Conservation (phyloP, 2,329 filamentous ascomycete species). For the Tolypocladium sp. region DNA sequence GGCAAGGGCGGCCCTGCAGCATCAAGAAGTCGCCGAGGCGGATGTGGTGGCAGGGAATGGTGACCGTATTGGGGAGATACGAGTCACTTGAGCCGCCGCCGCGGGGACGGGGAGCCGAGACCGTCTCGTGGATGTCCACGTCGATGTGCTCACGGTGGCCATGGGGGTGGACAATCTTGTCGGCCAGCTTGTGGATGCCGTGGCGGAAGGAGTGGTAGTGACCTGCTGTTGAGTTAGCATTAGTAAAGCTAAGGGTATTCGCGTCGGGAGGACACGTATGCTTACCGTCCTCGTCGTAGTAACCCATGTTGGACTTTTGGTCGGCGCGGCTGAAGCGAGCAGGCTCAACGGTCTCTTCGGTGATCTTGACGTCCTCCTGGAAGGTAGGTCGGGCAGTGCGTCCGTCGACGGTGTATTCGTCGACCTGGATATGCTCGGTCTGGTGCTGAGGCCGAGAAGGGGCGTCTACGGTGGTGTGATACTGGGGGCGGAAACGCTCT, state of each 20-base stretch:
- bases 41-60: constrained; percentile 99
- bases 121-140: constrained; percentile 29
- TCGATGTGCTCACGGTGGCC: constrained; percentile 39
- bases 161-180: constrained; percentile 41
- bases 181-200: constrained; percentile 46
- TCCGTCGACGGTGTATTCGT: constrained; percentile 30
- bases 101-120: constrained; percentile 17
- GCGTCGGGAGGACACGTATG: not conserved
- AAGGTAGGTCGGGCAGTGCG: constrained; percentile 31
- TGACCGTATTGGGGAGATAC: constrained; percentile 70
- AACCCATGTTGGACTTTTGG: constrained; percentile 51
- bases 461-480: constrained; percentile 26
- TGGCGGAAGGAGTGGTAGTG: constrained; percentile 51
- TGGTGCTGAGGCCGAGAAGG: constrained; percentile 22
- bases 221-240: constrained; percentile 25
- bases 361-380: constrained; percentile 49
- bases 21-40: constrained; percentile 98
- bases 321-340: constrained; percentile 30
- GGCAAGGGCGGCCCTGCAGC: constrained; percentile 97
- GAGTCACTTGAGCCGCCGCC: constrained; percentile 18
- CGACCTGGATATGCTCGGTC: constrained; percentile 15
- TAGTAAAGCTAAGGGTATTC: not conserved
- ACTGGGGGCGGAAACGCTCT: constrained; percentile 46
- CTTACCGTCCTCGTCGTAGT: constrained; percentile 56
- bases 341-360: constrained; percentile 57